Evolutionary conservation across 495 filamentous ascomycete genomes (phyloP).

Genomic region (Eremomyces bilateralis): DNA sequence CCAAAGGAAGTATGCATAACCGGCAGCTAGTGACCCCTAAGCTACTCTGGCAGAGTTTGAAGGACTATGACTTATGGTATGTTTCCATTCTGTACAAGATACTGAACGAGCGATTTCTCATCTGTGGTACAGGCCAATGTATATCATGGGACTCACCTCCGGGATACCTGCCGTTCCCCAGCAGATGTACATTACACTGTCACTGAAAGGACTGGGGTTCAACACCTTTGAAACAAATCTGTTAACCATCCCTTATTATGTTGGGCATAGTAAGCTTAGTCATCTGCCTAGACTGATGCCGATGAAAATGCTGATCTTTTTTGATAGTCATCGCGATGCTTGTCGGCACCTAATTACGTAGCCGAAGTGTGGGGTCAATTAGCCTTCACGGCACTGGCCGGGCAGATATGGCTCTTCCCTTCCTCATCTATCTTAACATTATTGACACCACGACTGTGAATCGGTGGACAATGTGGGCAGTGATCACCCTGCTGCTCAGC

Average conservation of each 20-base stretch:
- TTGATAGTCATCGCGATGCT: too few relatives aligned
- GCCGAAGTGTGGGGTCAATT: background rate
- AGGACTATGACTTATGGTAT: slow-evolving; percentile 1
- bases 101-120: too few relatives aligned
- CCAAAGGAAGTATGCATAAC: slow-evolving; percentile 2
- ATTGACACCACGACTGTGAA: background rate
- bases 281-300: too few relatives aligned
- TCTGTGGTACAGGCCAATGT: too few relatives aligned
- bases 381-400: background rate
- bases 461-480: background rate
- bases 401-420: background rate
- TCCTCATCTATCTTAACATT: background rate
- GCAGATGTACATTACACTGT: slow-evolving; percentile 38
- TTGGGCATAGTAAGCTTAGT: too few relatives aligned
- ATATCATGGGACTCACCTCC: slow-evolving; percentile 36
- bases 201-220: slow-evolving; percentile 37
- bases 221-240: slow-evolving; percentile 46
- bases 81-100: too few relatives aligned
- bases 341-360: background rate
- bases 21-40: background rate
- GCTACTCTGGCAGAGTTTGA: background rate
- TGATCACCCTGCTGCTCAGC: background rate
- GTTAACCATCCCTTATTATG: too few relatives aligned
- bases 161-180: slow-evolving; percentile 31
- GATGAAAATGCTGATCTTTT: too few relatives aligned